phyloP scores from a whole-genome alignment of 176 grass and related monocot species.

The Tillandsia fasciculata region DNA sequence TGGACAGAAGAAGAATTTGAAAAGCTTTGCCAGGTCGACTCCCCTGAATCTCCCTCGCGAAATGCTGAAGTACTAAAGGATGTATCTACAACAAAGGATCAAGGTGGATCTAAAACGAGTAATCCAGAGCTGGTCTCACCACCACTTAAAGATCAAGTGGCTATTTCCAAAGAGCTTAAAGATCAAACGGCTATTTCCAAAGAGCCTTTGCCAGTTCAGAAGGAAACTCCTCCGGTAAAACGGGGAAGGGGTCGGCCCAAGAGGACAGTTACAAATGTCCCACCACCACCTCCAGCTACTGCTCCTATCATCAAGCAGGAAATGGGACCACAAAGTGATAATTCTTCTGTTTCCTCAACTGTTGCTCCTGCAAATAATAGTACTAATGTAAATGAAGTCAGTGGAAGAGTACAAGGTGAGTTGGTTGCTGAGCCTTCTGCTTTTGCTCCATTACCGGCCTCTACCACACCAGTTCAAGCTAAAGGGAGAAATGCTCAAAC shows the following conservation, averaged over 20 bases:
- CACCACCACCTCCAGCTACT: constrained; percentile 19
- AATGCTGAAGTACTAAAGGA: constrained; percentile 19
- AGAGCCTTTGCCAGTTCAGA: constrained; percentile 26
- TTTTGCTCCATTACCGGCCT: constrained; percentile 17
- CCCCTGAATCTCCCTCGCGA: constrained; percentile 37
- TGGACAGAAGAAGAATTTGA: constrained; percentile 99
- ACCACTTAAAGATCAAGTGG: constrained; percentile 4
- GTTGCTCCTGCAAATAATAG: constrained; percentile 12
- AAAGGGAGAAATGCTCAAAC: constrained; percentile 43
- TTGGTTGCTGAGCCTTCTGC: constrained; percentile 23
- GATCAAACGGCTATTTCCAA: constrained; percentile 8
- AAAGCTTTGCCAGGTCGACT: constrained; percentile 92
- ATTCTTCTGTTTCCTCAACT: not conserved
- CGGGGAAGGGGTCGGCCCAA: constrained; percentile 81
- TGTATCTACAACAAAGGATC: constrained; percentile 36
- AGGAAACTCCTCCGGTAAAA: constrained; percentile 53
- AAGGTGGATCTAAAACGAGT: constrained; percentile 30
- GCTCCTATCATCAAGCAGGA: constrained; percentile 33
- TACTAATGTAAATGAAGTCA: constrained; percentile 18
- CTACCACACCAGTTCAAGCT: constrained; percentile 13
- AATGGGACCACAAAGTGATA: constrained; percentile 16
- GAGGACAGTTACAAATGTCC: constrained; percentile 34
- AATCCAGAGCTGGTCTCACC: constrained; percentile 42
- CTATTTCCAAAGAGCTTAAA: not conserved
- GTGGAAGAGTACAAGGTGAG: constrained; percentile 12